Evolutionary conservation across 2,329 filamentous ascomycete genomes (phyloP).

Genomic region (Aspergillus udagawae): DNA sequence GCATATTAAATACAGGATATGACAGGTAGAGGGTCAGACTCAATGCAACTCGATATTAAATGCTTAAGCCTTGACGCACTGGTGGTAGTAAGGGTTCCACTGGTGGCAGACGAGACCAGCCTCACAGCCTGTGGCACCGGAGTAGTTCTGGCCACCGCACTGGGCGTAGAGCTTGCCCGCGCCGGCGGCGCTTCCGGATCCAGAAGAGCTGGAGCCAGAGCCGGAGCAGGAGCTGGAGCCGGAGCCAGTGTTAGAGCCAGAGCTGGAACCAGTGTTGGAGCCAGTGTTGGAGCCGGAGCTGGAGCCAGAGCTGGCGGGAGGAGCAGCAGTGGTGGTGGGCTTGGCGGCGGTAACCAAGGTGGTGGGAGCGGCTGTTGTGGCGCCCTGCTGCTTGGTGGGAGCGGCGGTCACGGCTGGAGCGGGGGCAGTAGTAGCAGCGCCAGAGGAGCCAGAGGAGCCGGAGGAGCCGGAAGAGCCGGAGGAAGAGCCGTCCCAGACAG

Average conservation of each 20-base stretch:
- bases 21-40: neutral
- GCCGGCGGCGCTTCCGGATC: slow-evolving; percentile 3
- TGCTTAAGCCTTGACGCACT: slow-evolving; percentile 12
- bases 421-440: neutral
- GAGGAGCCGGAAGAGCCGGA: slow-evolving; percentile 6
- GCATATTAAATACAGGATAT: neutral
- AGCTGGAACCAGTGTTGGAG: neutral
- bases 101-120: slow-evolving; percentile 15
- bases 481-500: slow-evolving; percentile 18
- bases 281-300: neutral
- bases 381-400: neutral
- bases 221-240: neutral
- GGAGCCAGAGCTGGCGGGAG: slow-evolving; percentile 1
- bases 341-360: slow-evolving; percentile 1
- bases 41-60: neutral
- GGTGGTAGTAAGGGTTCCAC: slow-evolving; percentile 21
- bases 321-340: neutral
- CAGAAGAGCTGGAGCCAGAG: neutral
- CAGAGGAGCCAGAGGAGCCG: slow-evolving; percentile 1
- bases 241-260: neutral
- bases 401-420: neutral
- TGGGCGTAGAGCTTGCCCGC: slow-evolving; percentile 10
- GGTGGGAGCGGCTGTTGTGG: slow-evolving; percentile 1
- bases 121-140: slow-evolving; percentile 11
- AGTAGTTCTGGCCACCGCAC: slow-evolving; percentile 16